Percentiles rank a stretch among this genome's conserved stretches.
These are phyloP conservation scores for Amauroascus verrucosus DNA, from an alignment of 2,329 filamentous ascomycete species.

Conservation along the genomic window DNA sequence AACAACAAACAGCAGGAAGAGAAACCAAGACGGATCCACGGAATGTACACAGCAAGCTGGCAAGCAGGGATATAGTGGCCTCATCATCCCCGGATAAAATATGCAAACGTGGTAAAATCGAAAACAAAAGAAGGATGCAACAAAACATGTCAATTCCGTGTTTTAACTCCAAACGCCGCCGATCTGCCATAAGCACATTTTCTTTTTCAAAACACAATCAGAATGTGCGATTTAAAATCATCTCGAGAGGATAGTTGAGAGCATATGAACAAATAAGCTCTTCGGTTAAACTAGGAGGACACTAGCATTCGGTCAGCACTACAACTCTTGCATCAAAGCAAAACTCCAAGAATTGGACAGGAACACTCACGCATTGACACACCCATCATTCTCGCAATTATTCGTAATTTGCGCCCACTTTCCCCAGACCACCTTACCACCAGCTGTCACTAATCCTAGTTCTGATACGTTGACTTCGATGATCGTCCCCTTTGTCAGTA, in stretches of 20 bases:
- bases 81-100: neutral
- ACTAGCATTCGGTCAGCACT: constrained; percentile 4
- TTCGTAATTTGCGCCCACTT: constrained; percentile 62
- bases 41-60: neutral
- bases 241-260: neutral
- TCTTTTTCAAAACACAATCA: neutral
- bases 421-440: constrained; percentile 90
- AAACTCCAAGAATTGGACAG: neutral
- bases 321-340: neutral
- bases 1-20: neutral
- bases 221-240: neutral
- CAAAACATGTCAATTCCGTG: neutral
- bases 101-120: neutral
- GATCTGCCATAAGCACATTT: neutral
- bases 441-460: constrained; percentile 78
- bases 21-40: neutral
- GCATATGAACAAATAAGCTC: neutral
- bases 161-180: constrained; percentile 6
- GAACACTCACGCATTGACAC: constrained; percentile 44
- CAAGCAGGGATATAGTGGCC: neutral
- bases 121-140: neutral
- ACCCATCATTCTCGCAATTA: constrained; percentile 50
- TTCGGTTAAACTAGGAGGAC: constrained; percentile 18
- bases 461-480: constrained; percentile 92
- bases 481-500: constrained; percentile 72